Base-by-base conservation (phyloP, 495 filamentous ascomycete species). In the Xanthoparmelia taractica region DNA sequence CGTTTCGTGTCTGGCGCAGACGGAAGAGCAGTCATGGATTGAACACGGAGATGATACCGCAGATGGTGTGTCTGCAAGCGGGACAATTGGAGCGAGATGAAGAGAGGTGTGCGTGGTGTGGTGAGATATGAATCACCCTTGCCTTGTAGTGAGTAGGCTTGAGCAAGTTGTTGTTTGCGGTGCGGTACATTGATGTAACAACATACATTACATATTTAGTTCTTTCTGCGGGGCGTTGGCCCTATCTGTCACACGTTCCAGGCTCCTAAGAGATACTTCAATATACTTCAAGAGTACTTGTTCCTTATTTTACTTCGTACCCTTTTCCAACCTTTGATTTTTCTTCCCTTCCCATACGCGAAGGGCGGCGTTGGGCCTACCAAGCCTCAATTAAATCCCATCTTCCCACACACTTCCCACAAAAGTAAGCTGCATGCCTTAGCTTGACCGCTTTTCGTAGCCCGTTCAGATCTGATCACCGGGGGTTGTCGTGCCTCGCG, bases 381-480 rank as follows among this genome's bases (percentile, higher is more conserved):
- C 8, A 13, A 41, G 48, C 34, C 48, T 29, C 13, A 34, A 4
- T 10, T 43, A 52, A 15, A 12, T 25, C 37, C 6, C 25, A 8
- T 23, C 29, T 34, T 25, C 13, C 56, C 38, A 23, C n/a, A 11
- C 40, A 18, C 40, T 43, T 20, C 17, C 40, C 40, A 43, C 40
- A 59, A 38, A 59, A 43, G 58, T 47, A 56, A 60, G 47, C 60
- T 57, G 60, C 60, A 62, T 50, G 4, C 60, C 36, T 61, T 62
- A 62, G 60, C 60, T 57, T 62, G 60, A 57, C 60, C 60, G 60
- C 60, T 56, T 62, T 57, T 57, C 60, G 60, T 55, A 45, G 60
- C 60, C 60, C 58, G 45, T 48, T 48, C 60, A 48, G 60, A 61
- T 61, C 47, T 48, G 60, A 61, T 61, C 59, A 61, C 59, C 47